These are phyloP conservation scores for Boletales sp. DNA, from an alignment of 768 basidiomycete genomes.

Conservation along the genomic window DNA sequence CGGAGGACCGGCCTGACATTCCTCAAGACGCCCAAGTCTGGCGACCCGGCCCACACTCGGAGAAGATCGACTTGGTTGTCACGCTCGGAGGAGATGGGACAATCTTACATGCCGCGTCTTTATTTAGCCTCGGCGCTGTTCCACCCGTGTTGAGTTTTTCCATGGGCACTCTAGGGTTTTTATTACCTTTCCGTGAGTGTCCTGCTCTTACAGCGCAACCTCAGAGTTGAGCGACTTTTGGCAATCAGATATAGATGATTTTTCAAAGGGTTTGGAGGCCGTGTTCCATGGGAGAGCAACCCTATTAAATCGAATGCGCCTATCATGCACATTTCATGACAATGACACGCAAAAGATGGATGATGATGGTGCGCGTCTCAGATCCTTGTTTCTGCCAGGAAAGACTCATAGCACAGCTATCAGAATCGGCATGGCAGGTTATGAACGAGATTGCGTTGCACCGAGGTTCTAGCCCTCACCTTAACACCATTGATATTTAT, in stretches of 20 bases:
- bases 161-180: slow-evolving; percentile 86
- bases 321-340: slow-evolving; percentile 77
- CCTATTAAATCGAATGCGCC: slow-evolving; percentile 84
- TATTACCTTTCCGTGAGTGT: slow-evolving; percentile 86
- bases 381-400: background rate
- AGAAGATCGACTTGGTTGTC: slow-evolving; percentile 80
- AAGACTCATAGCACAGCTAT: background rate
- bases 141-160: slow-evolving; percentile 73
- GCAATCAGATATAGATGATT: slow-evolving; percentile 79
- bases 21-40: slow-evolving; percentile 63
- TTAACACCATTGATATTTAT: slow-evolving; percentile 91
- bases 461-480: slow-evolving; percentile 85
- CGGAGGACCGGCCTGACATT: slow-evolving; percentile 64
- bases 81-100: slow-evolving; percentile 95
- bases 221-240: slow-evolving; percentile 1
- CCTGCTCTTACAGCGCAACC: background rate
- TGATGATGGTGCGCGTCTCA: slow-evolving; percentile 47
- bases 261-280: slow-evolving; percentile 73
- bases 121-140: slow-evolving; percentile 88
- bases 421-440: slow-evolving; percentile 77
- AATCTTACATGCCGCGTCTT: slow-evolving; percentile 86
- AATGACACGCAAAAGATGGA: slow-evolving; percentile 55
- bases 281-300: slow-evolving; percentile 79
- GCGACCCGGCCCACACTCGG: slow-evolving; percentile 49
- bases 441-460: slow-evolving; percentile 97